Evolutionary conservation across 495 filamentous ascomycete genomes (phyloP).

Genomic region (Penicillium atrosanguineum): DNA sequence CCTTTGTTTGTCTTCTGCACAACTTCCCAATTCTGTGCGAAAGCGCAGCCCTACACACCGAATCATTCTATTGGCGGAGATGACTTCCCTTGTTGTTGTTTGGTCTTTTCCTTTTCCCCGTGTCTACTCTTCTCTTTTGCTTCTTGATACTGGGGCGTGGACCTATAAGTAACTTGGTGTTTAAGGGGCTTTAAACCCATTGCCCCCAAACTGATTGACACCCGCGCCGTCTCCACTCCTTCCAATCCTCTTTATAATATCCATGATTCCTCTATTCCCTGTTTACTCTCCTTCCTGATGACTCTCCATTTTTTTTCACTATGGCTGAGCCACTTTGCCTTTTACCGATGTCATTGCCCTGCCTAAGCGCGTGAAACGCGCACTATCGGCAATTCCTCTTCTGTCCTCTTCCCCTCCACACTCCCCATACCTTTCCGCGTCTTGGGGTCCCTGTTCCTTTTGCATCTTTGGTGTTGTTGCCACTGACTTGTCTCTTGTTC

Average conservation of each 20-base stretch:
- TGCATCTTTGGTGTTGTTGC: constrained; percentile 2
- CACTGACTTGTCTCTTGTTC: neutral
- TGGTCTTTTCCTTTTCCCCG: neutral
- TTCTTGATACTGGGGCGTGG: neutral
- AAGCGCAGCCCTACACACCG: neutral
- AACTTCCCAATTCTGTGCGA: neutral
- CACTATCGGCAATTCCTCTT: neutral
- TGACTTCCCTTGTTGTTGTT: neutral
- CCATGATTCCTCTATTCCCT: too few species aligned
- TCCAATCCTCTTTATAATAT: too few species aligned
- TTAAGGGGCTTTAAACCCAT: too few species aligned
- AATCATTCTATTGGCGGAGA: neutral
- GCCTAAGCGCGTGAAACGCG: neutral
- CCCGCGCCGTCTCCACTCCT: too few species aligned
- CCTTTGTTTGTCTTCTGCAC: neutral
- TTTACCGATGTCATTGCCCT: neutral
- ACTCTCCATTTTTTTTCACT: too few species aligned
- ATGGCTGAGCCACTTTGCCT: too few species aligned
- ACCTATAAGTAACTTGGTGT: neutral
- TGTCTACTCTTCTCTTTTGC: neutral
- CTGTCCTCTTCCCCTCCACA: neutral
- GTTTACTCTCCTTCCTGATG: too few species aligned
- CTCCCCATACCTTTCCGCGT: neutral
- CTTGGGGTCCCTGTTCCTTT: neutral
- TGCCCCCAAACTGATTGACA: too few species aligned